phyloP scores from a whole-genome alignment of 441 rosid species.

The Gossypium schwendimanii region DNA sequence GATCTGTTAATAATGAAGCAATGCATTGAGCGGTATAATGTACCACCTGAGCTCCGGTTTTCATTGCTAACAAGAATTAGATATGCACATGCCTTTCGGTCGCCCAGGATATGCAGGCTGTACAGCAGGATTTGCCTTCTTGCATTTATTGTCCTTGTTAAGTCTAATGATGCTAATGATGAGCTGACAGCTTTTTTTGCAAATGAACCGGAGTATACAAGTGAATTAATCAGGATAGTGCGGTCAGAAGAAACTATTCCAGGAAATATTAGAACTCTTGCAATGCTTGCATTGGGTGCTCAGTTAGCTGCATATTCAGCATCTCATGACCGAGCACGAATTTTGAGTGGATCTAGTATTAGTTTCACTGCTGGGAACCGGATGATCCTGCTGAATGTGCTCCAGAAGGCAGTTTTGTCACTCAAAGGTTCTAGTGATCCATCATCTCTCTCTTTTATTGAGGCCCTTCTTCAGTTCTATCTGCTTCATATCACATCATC shows the following conservation, averaged over 20 bases:
- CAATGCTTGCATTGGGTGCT: slow-evolving; percentile 94
- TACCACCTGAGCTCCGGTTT: slow-evolving; percentile 75
- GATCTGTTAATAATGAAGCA: slow-evolving; percentile 76
- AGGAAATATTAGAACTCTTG: slow-evolving; percentile 82
- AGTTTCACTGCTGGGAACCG: slow-evolving; percentile 92
- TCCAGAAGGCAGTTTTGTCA: slow-evolving; percentile 87
- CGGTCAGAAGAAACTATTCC: slow-evolving; percentile 85
- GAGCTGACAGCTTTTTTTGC: slow-evolving; percentile 87
- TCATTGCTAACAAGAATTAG: slow-evolving; percentile 85
- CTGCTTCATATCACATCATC: slow-evolving; percentile 93
- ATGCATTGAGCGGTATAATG: slow-evolving; percentile 71
- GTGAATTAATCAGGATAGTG: slow-evolving; percentile 88
- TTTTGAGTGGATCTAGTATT: slow-evolving; percentile 85
- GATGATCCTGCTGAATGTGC: slow-evolving; percentile 90
- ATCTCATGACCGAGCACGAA: slow-evolving; percentile 90
- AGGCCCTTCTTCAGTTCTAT: slow-evolving; percentile 95
- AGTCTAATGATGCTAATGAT: slow-evolving; percentile 91
- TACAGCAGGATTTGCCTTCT: slow-evolving; percentile 94
- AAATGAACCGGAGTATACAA: slow-evolving; percentile 98
- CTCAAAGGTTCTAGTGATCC: slow-evolving; percentile 75
- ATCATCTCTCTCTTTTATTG: slow-evolving; percentile 83
- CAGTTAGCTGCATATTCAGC: slow-evolving; percentile 94
- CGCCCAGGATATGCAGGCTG: slow-evolving; percentile 78
- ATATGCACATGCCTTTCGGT: slow-evolving; percentile 90
- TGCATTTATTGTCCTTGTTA: slow-evolving; percentile 93